phyloP scores from a whole-genome alignment of 352 stramenopile species.

The Aphanomyces euteiches region DNA sequence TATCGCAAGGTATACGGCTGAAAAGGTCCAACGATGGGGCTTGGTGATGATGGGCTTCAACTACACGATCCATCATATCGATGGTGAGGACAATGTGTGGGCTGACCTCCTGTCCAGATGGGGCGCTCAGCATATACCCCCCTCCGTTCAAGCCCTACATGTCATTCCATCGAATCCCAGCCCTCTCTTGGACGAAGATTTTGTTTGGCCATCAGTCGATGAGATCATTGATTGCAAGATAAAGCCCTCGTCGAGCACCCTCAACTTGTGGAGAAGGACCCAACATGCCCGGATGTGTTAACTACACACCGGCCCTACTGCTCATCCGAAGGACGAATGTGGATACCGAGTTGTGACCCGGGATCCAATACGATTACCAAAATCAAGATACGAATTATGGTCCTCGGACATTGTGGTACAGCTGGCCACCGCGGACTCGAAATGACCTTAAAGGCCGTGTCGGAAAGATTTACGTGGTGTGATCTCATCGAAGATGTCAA shows the following conservation, averaged over 20 bases:
- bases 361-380: background rate
- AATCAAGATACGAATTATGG: background rate
- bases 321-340: background rate
- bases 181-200: background rate
- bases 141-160: background rate
- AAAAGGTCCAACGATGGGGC: no score
- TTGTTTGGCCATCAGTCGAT: background rate
- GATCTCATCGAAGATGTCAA: no score
- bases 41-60: no score
- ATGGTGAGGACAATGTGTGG: no score
- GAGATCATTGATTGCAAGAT: no score
- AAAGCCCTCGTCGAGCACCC: background rate
- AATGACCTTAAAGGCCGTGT: no score
- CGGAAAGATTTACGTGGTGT: no score
- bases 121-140: background rate
- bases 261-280: no score
- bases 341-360: background rate
- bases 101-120: no score
- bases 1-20: background rate
- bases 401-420: no score
- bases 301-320: background rate
- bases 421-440: no score
- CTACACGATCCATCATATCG: no score
- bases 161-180: background rate
- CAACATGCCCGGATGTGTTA: background rate